Conservation (phyloP, 345 rosid species). For the Eucalyptus marginata region DNA sequence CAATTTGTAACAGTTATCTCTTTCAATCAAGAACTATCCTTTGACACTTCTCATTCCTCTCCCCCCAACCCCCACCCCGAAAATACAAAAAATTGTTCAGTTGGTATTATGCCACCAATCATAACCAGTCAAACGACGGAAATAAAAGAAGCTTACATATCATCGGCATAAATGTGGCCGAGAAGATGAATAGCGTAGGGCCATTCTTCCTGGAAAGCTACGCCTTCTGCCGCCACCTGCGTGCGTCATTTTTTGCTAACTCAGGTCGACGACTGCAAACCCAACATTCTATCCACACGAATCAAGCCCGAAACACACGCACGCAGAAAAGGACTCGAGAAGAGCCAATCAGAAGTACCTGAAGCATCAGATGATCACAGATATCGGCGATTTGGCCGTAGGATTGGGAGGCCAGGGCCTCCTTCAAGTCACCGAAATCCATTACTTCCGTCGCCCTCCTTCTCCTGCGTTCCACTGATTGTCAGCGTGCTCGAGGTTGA, state of each 20-base stretch:
- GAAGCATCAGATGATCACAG: constrained; percentile 72
- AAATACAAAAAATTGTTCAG: neutral
- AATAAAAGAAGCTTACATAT: constrained; percentile 28
- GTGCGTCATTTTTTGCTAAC: neutral
- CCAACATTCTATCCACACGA: neutral
- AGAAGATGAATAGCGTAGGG: constrained; percentile 79
- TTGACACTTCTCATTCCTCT: neutral
- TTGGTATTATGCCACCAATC: neutral
- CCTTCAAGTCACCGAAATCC: constrained; percentile 59
- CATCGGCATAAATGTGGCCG: constrained; percentile 48
- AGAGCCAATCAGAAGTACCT: constrained; percentile 14
- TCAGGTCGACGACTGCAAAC: neutral
- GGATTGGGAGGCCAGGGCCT: constrained; percentile 47
- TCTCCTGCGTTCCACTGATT: neutral
- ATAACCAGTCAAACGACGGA: neutral
- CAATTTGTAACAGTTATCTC: neutral
- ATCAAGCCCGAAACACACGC: neutral
- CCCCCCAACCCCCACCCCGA: neutral
- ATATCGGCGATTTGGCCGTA: constrained; percentile 57
- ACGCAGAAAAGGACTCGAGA: neutral
- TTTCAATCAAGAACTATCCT: neutral
- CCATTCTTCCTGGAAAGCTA: constrained; percentile 78
- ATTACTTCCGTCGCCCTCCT: constrained; percentile 6
- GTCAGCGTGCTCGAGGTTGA: neutral
- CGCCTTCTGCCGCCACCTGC: constrained; percentile 67